A percentile compares a stretch with the other conserved stretches of the same genome.
Conservation (phyloP, 352 stramenopile genomes). For the Globisporangium abappressorium region DNA sequence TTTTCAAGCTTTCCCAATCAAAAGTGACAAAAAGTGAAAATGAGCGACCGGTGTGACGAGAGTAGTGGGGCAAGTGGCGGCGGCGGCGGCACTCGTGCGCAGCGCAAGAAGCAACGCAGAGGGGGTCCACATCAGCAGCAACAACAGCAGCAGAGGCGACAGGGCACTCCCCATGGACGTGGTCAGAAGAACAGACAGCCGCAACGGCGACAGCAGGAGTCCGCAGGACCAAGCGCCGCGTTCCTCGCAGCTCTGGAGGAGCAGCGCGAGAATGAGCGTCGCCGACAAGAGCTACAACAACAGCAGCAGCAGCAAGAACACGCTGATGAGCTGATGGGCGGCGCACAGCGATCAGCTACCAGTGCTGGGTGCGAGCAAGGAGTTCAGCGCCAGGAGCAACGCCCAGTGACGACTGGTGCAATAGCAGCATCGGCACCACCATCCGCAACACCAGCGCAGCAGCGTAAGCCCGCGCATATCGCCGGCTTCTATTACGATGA, state of each 20-base stretch:
- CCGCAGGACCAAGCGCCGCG: constrained; percentile 20
- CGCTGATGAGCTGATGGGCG: neutral
- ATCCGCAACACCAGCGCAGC: neutral
- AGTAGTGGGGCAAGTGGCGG: neutral
- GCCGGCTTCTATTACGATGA: constrained; percentile 67
- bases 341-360: too few species aligned
- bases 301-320: neutral
- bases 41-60: neutral
- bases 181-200: neutral
- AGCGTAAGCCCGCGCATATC: constrained; percentile 21
- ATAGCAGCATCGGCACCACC: neutral
- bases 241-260: constrained; percentile 65
- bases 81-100: neutral
- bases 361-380: neutral
- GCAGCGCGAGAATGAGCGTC: constrained; percentile 43
- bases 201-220: neutral
- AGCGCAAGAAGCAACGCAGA: constrained; percentile 8
- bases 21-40: neutral
- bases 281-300: constrained; percentile 7
- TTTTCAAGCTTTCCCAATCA: neutral
- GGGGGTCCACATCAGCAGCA: neutral
- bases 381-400: neutral
- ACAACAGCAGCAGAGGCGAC: neutral
- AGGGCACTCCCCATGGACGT: neutral
- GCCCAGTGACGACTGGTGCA: neutral